Conservation (phyloP, 768 basidiomycete species). For the Pisolithus tinctorius region DNA sequence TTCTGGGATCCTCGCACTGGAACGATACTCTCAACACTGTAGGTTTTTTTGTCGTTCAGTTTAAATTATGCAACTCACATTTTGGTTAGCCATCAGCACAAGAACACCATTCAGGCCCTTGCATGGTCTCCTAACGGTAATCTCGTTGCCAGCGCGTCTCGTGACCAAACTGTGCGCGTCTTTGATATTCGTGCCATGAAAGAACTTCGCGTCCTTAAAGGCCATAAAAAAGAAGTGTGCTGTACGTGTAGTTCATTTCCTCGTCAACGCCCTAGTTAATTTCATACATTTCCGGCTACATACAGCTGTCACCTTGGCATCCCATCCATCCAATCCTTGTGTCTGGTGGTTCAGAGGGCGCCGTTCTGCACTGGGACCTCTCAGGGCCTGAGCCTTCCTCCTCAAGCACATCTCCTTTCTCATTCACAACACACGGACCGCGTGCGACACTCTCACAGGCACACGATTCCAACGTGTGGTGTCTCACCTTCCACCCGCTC, state of each 20-base stretch:
- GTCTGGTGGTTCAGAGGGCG: slow-evolving; percentile 91
- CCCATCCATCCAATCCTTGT: slow-evolving; percentile 88
- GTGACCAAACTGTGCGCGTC: slow-evolving; percentile 91
- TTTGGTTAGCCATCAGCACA: slow-evolving; percentile 77
- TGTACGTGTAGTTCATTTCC: slow-evolving; percentile 46
- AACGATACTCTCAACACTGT: slow-evolving; percentile 87
- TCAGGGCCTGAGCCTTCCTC: slow-evolving; percentile 47
- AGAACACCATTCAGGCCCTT: slow-evolving; percentile 91
- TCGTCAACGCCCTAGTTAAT: background rate
- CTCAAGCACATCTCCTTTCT: slow-evolving; percentile 28
- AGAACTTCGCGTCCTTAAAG: slow-evolving; percentile 85
- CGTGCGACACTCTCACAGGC: slow-evolving; percentile 89
- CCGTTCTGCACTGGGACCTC: slow-evolving; percentile 92
- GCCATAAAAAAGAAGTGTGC: slow-evolving; percentile 98
- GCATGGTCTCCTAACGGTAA: slow-evolving; percentile 95
- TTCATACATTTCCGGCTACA: background rate
- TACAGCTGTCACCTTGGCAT: slow-evolving; percentile 91
- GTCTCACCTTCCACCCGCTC: slow-evolving; percentile 90
- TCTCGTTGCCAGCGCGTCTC: slow-evolving; percentile 87
- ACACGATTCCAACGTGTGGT: slow-evolving; percentile 98
- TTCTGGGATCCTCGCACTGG: slow-evolving; percentile 99
- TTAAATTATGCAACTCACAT: background rate
- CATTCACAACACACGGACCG: slow-evolving; percentile 39
- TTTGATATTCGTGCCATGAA: slow-evolving; percentile 99
- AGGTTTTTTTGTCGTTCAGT: slow-evolving; percentile 20